Evolutionary conservation across 208 protist species (phyloP).

Genomic region (Borovskyia barvae): DNA sequence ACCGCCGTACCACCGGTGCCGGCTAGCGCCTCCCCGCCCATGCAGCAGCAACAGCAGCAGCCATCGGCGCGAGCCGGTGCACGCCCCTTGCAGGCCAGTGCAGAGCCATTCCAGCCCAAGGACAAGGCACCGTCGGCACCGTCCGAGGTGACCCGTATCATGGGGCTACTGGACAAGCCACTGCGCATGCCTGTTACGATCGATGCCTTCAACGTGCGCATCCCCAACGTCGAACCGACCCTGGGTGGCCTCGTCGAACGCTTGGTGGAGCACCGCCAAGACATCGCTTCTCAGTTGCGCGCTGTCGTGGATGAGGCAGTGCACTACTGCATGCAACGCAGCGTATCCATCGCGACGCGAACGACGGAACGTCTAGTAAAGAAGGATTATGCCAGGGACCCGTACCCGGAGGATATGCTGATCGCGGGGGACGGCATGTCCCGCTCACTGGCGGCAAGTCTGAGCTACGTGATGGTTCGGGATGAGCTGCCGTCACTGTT

Average conservation of each 20-base stretch:
- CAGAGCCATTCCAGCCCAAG: conserved; percentile 86
- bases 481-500: conserved; percentile 86
- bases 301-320: conserved; percentile 88
- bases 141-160: conserved; percentile 22
- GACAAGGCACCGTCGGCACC: conserved; percentile 25
- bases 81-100: conserved; percentile 69
- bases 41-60: conserved; percentile 21
- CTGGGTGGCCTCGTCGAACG: conserved; percentile 16
- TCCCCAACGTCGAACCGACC: conserved; percentile 34
- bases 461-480: conserved; percentile 91
- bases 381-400: conserved; percentile 97
- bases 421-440: conserved; percentile 72
- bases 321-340: conserved; percentile 90
- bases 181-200: conserved; percentile 51
- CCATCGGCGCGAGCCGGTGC: conserved; percentile 27
- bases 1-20: conserved; percentile 10
- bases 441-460: conserved; percentile 73
- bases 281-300: conserved; percentile 73
- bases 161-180: conserved; percentile 26
- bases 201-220: conserved; percentile 43
- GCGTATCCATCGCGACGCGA: conserved; percentile 91
- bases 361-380: conserved; percentile 92
- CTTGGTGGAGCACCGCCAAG: conserved; percentile 29
- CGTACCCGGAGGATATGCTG: conserved; percentile 63
- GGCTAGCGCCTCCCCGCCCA: conserved; percentile 3